Evolutionary conservation across 2,329 filamentous ascomycete genomes (phyloP), one percentile per base, ranked within the genome.

Genomic region (Sporothrix schenckii): DNA sequence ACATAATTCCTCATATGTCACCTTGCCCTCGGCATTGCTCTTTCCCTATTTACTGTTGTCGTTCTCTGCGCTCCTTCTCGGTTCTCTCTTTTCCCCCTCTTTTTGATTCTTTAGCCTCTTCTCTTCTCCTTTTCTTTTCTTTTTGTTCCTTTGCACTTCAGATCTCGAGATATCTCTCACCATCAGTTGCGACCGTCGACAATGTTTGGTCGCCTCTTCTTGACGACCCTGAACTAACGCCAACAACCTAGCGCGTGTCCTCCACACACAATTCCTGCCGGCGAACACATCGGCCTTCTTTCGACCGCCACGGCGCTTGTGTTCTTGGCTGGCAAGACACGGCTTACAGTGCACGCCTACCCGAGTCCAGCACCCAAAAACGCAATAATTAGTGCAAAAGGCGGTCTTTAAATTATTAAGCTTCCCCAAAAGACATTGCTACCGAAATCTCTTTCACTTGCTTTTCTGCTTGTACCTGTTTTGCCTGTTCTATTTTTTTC

Each of bases 241-340:
- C 68, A 39, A 34, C 61, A 21, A 61, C 19, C 63, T 53, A 52
- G 50, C 63, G 50, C 49, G 47, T 27, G 16, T 54, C 49, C 9
- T 52, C 11, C 47, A 53, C 47, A 11, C 49, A 39, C 49, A n/a
- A n/a, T 41, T n/a, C 34, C 47, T 24, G 5, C 34, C 61, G 61
- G 47, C 16, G 61, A 24, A 66, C 47, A 30, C 44, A 50, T 50
- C 44, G 61, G 47, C 21, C 63, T 14, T 52, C 63, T 66, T 66
- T 53, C 34, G 63, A 53, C 49, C 63, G 63, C 49, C 39, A 34
- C 61, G 27, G 30, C 63, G 49, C 63, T 52, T 66, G 27, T 52
- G 49, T 39, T 52, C 63, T 54, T 66, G 49, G 63, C 65, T 67
- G 49, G 65, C 47, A n/a, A 66, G 47, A 53, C 63, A 50, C 65